Percentiles rank a stretch among this genome's conserved stretches.
Evolutionary conservation across 352 stramenopile genomes (phyloP).

Genomic region (Phytophthora macrochlamydospora): DNA sequence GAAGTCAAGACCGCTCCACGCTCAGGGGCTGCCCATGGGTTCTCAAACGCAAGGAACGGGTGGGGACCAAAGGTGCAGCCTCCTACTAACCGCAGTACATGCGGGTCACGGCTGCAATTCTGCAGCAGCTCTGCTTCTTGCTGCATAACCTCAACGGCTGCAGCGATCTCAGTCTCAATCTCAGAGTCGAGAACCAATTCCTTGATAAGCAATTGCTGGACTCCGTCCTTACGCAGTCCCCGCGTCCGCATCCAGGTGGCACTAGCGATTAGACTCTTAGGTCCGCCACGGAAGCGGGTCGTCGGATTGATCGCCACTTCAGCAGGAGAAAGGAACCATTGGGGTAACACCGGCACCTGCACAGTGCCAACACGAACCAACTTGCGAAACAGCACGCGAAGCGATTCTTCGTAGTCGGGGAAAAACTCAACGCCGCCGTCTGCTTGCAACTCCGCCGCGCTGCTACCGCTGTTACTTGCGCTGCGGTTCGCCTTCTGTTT

Average conservation of each 20-base stretch:
- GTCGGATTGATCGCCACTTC: conserved; percentile 30
- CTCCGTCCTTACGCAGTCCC: conserved; percentile 25
- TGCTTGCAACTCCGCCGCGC: conserved; percentile 3
- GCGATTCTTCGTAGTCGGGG: conserved; percentile 45
- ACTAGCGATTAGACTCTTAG: conserved; percentile 33
- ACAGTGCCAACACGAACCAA: conserved; percentile 52
- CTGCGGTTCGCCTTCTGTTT: conserved; percentile 21
- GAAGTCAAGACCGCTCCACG: conserved; percentile 35
- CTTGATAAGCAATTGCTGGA: conserved; percentile 54
- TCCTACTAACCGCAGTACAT: conserved; percentile 61
- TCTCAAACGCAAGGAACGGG: conserved; percentile 65
- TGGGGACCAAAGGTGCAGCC: conserved; percentile 48
- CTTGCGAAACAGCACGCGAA: conserved; percentile 51
- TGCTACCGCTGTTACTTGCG: conserved; percentile 23
- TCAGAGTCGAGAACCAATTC: conserved; percentile 22
- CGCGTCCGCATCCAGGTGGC: conserved; percentile 35
- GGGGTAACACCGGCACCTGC: conserved; percentile 44
- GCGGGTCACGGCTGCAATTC: conserved; percentile 46
- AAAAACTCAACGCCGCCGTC: conserved; percentile 27
- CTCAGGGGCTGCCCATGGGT: conserved; percentile 36
- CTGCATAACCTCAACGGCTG: conserved; percentile 34
- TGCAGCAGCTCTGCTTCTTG: conserved; percentile 48
- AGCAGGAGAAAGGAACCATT: conserved; percentile 59
- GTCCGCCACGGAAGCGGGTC: conserved; percentile 31
- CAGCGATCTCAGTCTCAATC: conserved; percentile 12